Base-by-base conservation (phyloP, 2,329 filamentous ascomycete genomes). In the Aspergillus pseudotamarii region DNA sequence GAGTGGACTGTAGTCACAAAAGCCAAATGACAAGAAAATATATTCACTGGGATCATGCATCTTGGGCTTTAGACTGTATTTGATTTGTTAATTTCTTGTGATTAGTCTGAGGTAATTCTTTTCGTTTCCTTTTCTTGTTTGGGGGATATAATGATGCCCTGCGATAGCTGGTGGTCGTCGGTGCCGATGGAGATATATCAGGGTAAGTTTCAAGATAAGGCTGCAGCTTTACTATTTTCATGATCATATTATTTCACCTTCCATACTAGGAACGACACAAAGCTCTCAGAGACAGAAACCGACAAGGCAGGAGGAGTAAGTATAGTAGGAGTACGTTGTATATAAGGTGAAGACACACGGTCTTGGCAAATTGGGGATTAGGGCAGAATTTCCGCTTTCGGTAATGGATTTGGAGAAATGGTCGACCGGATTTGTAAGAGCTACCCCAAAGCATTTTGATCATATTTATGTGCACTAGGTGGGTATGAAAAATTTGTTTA, bases 321-420 rank as follows among this genome's bases (percentile, higher is more conserved):
- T 19, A 41, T 9, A 5, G 26, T 26, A 26, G 26, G 26, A 26
- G 26, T 3, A 26, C 2, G 2, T 26, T 26, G 26, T 26, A 26
- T 4, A 26, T 26, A 45, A 12, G 43, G n/a, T 45, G 43, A 43
- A 21, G 19, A 43, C 10, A 8, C 1, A 6, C 14, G 11, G 45
- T 50, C 46, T 50, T 50, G 46, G 46, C 46, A 50, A 19, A 6
- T 50, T 50, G 46, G 46, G 16, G 46, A 28, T 30, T 50, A 50
- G 46, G 46, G 46, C 46, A 50, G 0, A n/a, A 16, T 28, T 50
- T 30, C 46, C 26, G 46, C 14, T 19, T 50, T 10, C 23, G 46
- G 46, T 19, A 50, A 50, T 10, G 6, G 26, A 5, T 28, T 19
- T 50, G 46, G 46, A 28, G 46, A 48, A 5, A 16, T 28, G 5